Conservation (phyloP, 2,329 filamentous ascomycete genomes). For the Nigrospora osmanthi region DNA sequence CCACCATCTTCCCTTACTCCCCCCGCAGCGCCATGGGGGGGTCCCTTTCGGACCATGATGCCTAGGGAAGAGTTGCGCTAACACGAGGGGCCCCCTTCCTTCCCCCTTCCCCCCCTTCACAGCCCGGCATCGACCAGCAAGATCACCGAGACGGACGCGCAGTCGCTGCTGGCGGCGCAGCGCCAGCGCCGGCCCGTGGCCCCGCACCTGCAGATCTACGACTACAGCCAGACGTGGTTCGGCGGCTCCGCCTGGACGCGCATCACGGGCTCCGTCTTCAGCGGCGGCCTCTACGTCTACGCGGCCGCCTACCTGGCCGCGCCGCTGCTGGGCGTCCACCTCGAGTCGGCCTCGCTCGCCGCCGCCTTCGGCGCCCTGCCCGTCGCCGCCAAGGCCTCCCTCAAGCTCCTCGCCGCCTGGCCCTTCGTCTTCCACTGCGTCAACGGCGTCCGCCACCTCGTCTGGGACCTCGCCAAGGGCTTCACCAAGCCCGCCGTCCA, state of each 20-base stretch:
- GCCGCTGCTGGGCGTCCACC: slow-evolving; percentile 60
- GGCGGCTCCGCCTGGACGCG: slow-evolving; percentile 66
- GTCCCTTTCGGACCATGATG: no score
- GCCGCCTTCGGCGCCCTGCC: slow-evolving; percentile 53
- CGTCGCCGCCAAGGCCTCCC: slow-evolving; percentile 46
- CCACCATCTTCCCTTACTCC: no score
- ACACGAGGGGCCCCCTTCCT: no score
- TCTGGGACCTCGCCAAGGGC: slow-evolving; percentile 43
- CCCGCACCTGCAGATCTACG: slow-evolving; percentile 82
- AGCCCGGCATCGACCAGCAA: slow-evolving; percentile 49
- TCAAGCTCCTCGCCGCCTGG: slow-evolving; percentile 50
- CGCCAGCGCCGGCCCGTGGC: slow-evolving; percentile 74
- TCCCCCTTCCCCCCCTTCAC: slow-evolving; percentile 8
- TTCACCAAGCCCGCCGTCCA: slow-evolving; percentile 40
- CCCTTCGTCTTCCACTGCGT: slow-evolving; percentile 51
- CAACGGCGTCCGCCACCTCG: slow-evolving; percentile 48
- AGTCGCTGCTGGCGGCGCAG: slow-evolving; percentile 69
- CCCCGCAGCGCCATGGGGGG: no score
- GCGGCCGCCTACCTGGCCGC: slow-evolving; percentile 73
- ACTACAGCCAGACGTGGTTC: slow-evolving; percentile 79
- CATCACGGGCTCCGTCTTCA: slow-evolving; percentile 70
- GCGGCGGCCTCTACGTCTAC: slow-evolving; percentile 72
- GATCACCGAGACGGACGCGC: slow-evolving; percentile 43
- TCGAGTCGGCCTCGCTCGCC: slow-evolving; percentile 52
- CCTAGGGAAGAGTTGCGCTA: no score